Percentiles rank a stretch among this genome's conserved stretches.
These are phyloP conservation scores for Penicillium sp. DNA, from an alignment of 2,329 filamentous ascomycete genomes.

Conservation along the genomic window DNA sequence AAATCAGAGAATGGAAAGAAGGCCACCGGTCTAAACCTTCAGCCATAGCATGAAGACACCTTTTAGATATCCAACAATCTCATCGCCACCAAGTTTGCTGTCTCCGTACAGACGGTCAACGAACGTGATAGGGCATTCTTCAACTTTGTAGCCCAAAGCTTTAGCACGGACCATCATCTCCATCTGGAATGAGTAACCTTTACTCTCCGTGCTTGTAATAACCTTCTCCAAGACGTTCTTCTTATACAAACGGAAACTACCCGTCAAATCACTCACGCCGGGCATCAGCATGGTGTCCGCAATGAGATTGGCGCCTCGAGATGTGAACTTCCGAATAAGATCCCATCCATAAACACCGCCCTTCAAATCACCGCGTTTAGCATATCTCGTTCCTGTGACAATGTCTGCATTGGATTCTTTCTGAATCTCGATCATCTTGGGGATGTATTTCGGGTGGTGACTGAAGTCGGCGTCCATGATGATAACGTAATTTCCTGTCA, in stretches of 20 bases:
- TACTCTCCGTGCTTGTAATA: conserved; percentile 85
- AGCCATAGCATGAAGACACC: conserved; percentile 74
- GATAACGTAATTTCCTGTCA: conserved; percentile 89
- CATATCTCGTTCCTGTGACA: conserved; percentile 93
- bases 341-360: conserved; percentile 97
- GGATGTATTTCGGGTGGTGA: conserved; percentile 99
- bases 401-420: conserved; percentile 81
- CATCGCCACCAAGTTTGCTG: conserved; percentile 87
- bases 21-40: conserved; percentile 56
- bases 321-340: conserved; percentile 72
- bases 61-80: conserved; percentile 96
- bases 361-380: conserved; percentile 57
- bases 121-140: conserved; percentile 93
- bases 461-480: conserved; percentile 99
- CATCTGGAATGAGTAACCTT: conserved; percentile 99
- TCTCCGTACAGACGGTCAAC: conserved; percentile 94
- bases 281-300: conserved; percentile 91
- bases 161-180: conserved; percentile 98
- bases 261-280: conserved; percentile 92
- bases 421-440: conserved; percentile 84
- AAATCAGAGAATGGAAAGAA: neutral
- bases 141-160: conserved; percentile 89
- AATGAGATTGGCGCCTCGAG: conserved; percentile 83
- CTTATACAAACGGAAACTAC: conserved; percentile 93
- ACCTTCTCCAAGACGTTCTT: conserved; percentile 83